A percentile compares a stretch with the other conserved stretches of the same genome.
These are phyloP conservation scores for Pleurostoma richardsiae DNA, from an alignment of 2,329 filamentous ascomycete species.

Conservation along the genomic window DNA sequence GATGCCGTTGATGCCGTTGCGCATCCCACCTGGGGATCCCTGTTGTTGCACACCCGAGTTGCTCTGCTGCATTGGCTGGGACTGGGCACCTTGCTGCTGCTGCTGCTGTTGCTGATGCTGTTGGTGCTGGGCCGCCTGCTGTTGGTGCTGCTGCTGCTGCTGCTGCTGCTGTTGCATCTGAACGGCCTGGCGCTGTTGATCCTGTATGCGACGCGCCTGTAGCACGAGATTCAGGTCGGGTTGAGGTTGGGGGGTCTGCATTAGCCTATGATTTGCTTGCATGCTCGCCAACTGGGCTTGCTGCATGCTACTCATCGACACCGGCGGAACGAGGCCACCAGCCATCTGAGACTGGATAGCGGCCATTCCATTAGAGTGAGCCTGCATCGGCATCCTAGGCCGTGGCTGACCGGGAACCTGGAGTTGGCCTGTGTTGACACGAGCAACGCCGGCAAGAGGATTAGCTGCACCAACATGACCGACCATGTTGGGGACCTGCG, in stretches of 20 bases:
- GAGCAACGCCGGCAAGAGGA: neutral
- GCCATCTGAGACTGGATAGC: constrained; percentile 41
- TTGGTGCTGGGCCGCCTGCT: constrained; percentile 26
- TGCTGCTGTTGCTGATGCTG: constrained; percentile 22
- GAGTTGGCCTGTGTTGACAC: constrained; percentile 30
- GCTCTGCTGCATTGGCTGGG: constrained; percentile 20
- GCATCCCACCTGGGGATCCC: constrained; percentile 20
- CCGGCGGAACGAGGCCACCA: constrained; percentile 45
- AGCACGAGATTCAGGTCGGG: constrained; percentile 52
- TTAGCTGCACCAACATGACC: neutral
- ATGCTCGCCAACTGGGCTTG: constrained; percentile 62
- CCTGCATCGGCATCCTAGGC: constrained; percentile 49
- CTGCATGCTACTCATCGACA: constrained; percentile 60
- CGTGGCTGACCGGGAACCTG: constrained; percentile 40
- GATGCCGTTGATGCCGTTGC: constrained; percentile 34
- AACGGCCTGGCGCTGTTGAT: constrained; percentile 49
- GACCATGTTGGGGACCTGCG: constrained; percentile 27
- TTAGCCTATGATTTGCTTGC: constrained; percentile 24
- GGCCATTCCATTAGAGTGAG: constrained; percentile 45
- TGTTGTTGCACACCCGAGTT: constrained; percentile 23
- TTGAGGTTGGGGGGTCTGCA: constrained; percentile 21
- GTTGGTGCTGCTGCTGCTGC: constrained; percentile 31
- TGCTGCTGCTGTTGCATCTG: constrained; percentile 26
- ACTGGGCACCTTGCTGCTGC: constrained; percentile 31
- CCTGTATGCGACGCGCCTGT: constrained; percentile 62